Conservation (phyloP, 2,329 filamentous ascomycete species). For the Colletotrichum truncatum region DNA sequence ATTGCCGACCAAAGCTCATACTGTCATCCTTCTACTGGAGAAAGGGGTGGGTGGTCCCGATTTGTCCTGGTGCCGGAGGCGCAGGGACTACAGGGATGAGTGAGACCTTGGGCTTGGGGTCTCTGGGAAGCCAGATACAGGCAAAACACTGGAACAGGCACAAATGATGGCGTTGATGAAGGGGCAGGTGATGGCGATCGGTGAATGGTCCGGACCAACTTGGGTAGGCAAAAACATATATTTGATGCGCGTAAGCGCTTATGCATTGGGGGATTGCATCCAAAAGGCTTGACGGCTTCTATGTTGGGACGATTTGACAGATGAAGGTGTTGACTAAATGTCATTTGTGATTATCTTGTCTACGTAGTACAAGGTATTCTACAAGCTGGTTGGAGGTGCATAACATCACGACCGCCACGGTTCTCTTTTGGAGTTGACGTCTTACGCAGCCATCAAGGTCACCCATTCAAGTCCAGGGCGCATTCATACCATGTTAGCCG, state of each 20-base stretch:
- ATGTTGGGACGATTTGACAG: background rate
- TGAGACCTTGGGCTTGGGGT: background rate
- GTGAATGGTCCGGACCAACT: background rate
- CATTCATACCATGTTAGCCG: background rate
- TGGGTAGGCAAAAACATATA: background rate
- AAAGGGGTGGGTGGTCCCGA: background rate
- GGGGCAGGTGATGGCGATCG: background rate
- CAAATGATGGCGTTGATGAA: background rate
- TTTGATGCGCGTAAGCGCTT: slow-evolving; percentile 4
- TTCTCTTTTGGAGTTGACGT: too few relatives aligned
- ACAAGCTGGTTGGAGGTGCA: background rate
- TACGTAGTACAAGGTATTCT: too few relatives aligned
- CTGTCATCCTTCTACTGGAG: background rate
- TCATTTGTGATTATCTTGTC: too few relatives aligned
- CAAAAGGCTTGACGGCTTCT: background rate
- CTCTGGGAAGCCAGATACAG: too few relatives aligned
- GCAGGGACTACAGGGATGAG: background rate
- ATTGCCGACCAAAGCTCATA: slow-evolving; percentile 6
- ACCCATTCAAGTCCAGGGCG: background rate
- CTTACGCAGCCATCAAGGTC: background rate
- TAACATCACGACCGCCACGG: background rate
- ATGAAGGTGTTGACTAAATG: background rate
- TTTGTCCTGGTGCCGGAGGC: background rate
- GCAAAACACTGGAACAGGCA: background rate
- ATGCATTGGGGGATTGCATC: background rate